Base-by-base conservation (phyloP, 306 rosid species). In the Pyrus bretschneideri region DNA sequence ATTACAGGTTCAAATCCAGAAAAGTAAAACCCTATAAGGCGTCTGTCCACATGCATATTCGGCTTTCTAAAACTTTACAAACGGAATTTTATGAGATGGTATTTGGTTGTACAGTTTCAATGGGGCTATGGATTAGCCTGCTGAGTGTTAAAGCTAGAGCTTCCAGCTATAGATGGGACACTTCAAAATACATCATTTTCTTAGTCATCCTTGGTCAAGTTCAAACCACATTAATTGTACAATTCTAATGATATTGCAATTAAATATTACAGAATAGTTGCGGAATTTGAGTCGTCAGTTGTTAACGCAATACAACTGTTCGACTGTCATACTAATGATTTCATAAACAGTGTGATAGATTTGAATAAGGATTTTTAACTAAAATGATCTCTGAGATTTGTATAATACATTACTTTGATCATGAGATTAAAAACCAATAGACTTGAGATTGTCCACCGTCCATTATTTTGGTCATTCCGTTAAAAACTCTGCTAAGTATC, bases 81-180 rank as follows among this genome's bases (percentile, higher is more conserved):
- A 69, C 17, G 71, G 87, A 83, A 82, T 88, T 81, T 79, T 72
- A n/a, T 71, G 78, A 73, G 57, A 84, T 79, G 75, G 76, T 76
- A 68, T 80, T 70, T 51, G 70, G 86, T 79, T 57, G 80, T 67
- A 40, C 60, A 69, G 80, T 80, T 72, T 74, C 42, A 72, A 29
- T 21, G 9, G 62, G 71, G 51, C 85, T 79, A 76, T 74, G 70
- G n/a, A n/a, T 69, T 86, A 80, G 85, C 74, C 52, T 67, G 65
- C 49, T 67, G 25, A 72, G 78, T 81, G 81, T 75, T 61, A 70
- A 81, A 76, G 78, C 68, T 67, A 72, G 76, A 77, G 65, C 82
- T 33, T 55, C 63, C 22, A 58, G 22, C 21, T 5, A 27, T 66
- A 11, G 40, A 5, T 35, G 17, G 70, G 40, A 2, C 69, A 25